phyloP scores from a whole-genome alignment of 2,329 filamentous ascomycete species.

The Colletotrichum zoysiae region DNA sequence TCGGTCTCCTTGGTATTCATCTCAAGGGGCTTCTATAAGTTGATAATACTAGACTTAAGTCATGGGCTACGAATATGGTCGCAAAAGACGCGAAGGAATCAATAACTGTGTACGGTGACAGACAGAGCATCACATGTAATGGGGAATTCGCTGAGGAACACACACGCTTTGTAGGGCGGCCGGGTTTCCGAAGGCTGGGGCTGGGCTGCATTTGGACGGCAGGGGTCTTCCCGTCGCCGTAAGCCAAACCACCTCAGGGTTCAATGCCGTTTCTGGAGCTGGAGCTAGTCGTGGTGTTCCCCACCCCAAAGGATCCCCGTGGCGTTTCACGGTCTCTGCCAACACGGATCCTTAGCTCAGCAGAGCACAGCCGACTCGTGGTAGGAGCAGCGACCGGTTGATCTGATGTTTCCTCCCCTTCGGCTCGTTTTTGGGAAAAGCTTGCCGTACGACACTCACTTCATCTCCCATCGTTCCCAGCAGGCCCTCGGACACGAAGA shows the following conservation, averaged over 20 bases:
- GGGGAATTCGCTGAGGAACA: neutral
- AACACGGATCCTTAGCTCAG: slow-evolving; percentile 29
- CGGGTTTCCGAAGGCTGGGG: neutral
- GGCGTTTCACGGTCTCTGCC: slow-evolving; percentile 38
- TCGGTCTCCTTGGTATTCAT: slow-evolving; percentile 9
- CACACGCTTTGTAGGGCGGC: neutral
- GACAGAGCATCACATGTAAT: neutral
- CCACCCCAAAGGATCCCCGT: slow-evolving; percentile 27
- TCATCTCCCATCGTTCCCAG: neutral
- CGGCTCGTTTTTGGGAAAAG: neutral
- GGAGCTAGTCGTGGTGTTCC: slow-evolving; percentile 15
- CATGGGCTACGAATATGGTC: neutral
- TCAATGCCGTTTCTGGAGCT: slow-evolving; percentile 22
- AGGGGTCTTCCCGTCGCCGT: slow-evolving; percentile 32
- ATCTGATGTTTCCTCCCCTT: slow-evolving; percentile 30
- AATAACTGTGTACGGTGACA: too few species aligned
- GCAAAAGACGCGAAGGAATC: neutral
- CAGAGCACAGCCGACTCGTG: slow-evolving; percentile 20
- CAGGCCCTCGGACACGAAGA: neutral
- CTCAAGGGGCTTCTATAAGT: slow-evolving; percentile 6
- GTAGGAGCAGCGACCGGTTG: slow-evolving; percentile 10
- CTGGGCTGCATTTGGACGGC: slow-evolving; percentile 31
- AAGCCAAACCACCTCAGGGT: slow-evolving; percentile 11
- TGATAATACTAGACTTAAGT: slow-evolving; percentile 24
- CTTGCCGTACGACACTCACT: slow-evolving; percentile 3